Evolutionary conservation across 2,329 filamentous ascomycete species (phyloP).

Genomic region (Penicillium sp.): DNA sequence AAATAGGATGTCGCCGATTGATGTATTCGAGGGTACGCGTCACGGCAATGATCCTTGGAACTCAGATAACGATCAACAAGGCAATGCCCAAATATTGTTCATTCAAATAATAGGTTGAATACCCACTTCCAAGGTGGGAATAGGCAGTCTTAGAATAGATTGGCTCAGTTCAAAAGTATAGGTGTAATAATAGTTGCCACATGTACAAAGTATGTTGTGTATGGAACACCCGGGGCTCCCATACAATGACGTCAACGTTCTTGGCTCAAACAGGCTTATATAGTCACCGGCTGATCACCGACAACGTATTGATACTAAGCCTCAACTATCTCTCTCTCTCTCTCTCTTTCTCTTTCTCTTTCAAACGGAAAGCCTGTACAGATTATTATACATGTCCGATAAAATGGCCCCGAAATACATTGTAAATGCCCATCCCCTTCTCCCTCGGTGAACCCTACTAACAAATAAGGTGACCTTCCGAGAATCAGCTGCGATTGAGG

Average conservation of each 20-base stretch:
- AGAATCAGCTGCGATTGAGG: slow-evolving; percentile 5
- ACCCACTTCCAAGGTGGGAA: neutral
- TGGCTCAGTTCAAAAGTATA: neutral
- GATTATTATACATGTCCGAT: neutral
- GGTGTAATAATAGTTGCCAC: neutral
- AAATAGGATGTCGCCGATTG: neutral
- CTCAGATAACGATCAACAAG: neutral
- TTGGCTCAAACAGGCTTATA: neutral
- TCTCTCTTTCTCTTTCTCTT: too few species aligned
- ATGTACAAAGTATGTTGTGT: neutral
- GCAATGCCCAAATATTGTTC: neutral
- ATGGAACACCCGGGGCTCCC: neutral
- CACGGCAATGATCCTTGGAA: neutral
- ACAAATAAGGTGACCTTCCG: slow-evolving; percentile 5
- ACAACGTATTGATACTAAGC: neutral
- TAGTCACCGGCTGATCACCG: neutral
- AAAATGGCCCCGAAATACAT: neutral
- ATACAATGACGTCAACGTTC: neutral
- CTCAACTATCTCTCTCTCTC: too few species aligned
- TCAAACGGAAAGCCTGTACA: too few species aligned
- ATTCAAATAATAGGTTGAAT: neutral
- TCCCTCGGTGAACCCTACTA: neutral
- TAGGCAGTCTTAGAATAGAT: neutral
- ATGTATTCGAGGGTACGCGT: neutral
- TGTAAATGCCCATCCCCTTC: neutral